Conservation (phyloP, 805 yeast species). For the Wickerhamomyces rabaulensis region DNA sequence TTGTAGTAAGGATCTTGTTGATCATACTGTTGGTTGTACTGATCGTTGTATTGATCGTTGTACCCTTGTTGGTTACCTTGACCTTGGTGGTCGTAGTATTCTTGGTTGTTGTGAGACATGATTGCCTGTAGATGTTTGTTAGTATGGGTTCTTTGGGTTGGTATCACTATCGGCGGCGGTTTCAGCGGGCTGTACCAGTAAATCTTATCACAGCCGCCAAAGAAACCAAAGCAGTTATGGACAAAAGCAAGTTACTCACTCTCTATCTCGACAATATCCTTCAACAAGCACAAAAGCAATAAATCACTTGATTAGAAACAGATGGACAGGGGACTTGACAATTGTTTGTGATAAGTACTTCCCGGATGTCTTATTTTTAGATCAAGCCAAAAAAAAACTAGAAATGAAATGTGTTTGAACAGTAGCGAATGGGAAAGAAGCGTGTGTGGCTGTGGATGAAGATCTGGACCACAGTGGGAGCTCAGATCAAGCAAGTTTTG, state of each 20-base stretch:
- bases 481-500: neutral
- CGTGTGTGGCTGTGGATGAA: neutral
- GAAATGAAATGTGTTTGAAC: neutral
- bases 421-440: neutral
- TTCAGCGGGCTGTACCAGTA: neutral
- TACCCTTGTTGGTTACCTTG: conserved; percentile 4
- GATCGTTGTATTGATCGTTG: conserved; percentile 27
- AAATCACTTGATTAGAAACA: neutral
- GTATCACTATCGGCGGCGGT: too few relatives aligned
- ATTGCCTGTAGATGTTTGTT: neutral
- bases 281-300: neutral
- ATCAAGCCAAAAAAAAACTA: neutral
- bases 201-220: neutral
- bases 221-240: neutral
- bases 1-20: conserved; percentile 38
- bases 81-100: conserved; percentile 7
- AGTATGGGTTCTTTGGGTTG: neutral
- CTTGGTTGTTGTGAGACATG: conserved; percentile 9
- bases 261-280: neutral
- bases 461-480: neutral
- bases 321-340: neutral
- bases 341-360: neutral
- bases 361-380: neutral
- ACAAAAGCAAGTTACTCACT: neutral
- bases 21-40: conserved; percentile 29